Conservation (phyloP, 2,329 filamentous ascomycete genomes). For the Chaetomium olivaceum region DNA sequence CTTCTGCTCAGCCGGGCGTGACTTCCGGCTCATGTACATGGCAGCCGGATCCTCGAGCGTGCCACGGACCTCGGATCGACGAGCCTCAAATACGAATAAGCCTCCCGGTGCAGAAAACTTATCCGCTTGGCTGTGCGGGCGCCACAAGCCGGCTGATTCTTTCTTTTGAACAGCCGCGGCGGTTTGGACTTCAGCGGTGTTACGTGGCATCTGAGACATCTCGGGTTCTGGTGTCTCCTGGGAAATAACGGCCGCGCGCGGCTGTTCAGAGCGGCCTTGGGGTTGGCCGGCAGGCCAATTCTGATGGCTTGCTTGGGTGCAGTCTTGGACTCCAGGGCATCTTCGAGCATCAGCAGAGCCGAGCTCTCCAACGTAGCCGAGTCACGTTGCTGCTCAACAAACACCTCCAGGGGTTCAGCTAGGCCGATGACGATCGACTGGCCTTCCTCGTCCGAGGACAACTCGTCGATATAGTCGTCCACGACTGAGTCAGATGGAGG, state of each 20-base stretch:
- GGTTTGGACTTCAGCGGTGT: conserved; percentile 19
- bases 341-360: conserved; percentile 28
- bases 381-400: conserved; percentile 27
- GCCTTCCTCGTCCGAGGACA: conserved; percentile 36
- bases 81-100: conserved; percentile 11
- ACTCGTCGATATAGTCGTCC: conserved; percentile 40
- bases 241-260: not conserved
- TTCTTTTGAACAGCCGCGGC: conserved; percentile 20
- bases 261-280: conserved; percentile 22
- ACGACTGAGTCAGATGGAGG: conserved; percentile 35
- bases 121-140: conserved; percentile 9
- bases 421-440: conserved; percentile 40
- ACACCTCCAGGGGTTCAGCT: conserved; percentile 31
- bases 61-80: conserved; percentile 34
- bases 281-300: conserved; percentile 27
- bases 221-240: conserved; percentile 6
- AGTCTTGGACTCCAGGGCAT: conserved; percentile 15
- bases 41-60: conserved; percentile 39
- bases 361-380: conserved; percentile 35
- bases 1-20: conserved; percentile 32
- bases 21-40: conserved; percentile 35
- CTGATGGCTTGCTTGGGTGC: conserved; percentile 12
- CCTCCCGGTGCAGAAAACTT: not conserved
- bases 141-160: conserved; percentile 31
- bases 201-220: conserved; percentile 23